Evolutionary conservation across 176 grass and related monocot species (phyloP), one percentile per base, ranked within the genome.

Genomic region (Carex kokanica): DNA sequence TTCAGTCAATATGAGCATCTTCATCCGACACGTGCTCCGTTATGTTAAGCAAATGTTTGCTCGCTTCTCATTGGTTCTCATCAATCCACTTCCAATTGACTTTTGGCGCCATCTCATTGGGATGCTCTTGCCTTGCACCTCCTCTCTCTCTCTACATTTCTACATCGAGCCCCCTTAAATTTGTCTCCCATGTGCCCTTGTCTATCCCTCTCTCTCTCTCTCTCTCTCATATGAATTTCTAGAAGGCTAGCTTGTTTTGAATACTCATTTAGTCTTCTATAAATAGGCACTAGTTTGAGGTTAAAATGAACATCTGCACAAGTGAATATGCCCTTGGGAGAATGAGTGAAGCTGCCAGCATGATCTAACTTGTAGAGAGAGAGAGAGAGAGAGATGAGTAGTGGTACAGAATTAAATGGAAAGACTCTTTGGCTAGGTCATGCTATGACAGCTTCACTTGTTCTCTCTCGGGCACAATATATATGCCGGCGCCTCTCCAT

Each of bases 321-420:
- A 85, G 68, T 20, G 81, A 83, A 31, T 34, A 64, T 41, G 91
- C 89, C 86, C 84, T 88, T 84, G 77, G 85, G 88, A 43, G 89
- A 94, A 93, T 78, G 78, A 85, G 87, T 96, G 93, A 96, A 96
- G 93, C 93, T 93, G 93, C 93, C 93, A 96, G 93, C 93, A 96
- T 93, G 93, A 96, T 96, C 91, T 96, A 89, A 81, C 91, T 73
- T 54, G 3, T 25, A 21, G 3, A 18, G 23, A 59, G 20, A 75
- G 0, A 27, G 21, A 18, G 2, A 8, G 64, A 67, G 31, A 68
- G 31, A 18, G 2, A 20, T 82, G 32, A 12, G 17, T 63, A 31
- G 15, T 31, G 9, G 52, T n/a, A 38, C 36, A 29, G 16, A 7
- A 49, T 49, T 49, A 11, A 64, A 75, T 60, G 0, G 13, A n/a